Conservation (phyloP, 2,329 filamentous ascomycete species). For the Fonsecaea pugnacius region DNA sequence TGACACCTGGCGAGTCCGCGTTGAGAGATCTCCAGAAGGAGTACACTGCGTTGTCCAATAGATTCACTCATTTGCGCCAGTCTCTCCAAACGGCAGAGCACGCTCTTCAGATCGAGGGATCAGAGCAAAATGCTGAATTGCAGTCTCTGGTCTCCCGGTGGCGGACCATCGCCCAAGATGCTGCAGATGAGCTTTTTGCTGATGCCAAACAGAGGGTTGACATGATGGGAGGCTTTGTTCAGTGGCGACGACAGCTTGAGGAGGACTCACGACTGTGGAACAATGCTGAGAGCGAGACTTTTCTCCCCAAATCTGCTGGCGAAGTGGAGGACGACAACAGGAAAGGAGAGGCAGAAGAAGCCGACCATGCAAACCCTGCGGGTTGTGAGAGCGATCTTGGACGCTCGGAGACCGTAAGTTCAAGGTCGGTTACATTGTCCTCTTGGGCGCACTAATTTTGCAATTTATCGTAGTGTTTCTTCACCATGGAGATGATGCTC, state of each 20-base stretch:
- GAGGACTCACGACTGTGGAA: constrained; percentile 41
- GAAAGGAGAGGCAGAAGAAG: constrained; percentile 36
- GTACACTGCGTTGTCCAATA: constrained; percentile 42
- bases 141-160: constrained; percentile 63
- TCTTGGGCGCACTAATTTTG: constrained; percentile 33
- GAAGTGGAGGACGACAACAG: background rate
- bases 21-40: constrained; percentile 45
- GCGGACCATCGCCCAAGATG: constrained; percentile 63
- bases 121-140: constrained; percentile 59
- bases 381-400: constrained; percentile 24
- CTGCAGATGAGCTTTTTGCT: constrained; percentile 70
- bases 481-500: constrained; percentile 73
- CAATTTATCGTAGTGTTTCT: constrained; percentile 58
- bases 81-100: constrained; percentile 59
- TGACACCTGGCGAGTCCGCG: constrained; percentile 36
- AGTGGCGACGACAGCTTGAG: constrained; percentile 59
- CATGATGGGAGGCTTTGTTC: constrained; percentile 65
- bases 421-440: constrained; percentile 26
- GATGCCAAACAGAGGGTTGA: constrained; percentile 64
- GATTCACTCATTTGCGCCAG: constrained; percentile 39
- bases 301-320: constrained; percentile 31
- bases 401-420: constrained; percentile 39
- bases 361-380: background rate
- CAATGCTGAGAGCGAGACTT: constrained; percentile 43
- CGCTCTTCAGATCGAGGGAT: constrained; percentile 56